A percentile compares a stretch with the other conserved stretches of the same genome.
phyloP scores from a whole-genome alignment of 495 filamentous ascomycete genomes.

The Lasiosphaeris hirsuta region DNA sequence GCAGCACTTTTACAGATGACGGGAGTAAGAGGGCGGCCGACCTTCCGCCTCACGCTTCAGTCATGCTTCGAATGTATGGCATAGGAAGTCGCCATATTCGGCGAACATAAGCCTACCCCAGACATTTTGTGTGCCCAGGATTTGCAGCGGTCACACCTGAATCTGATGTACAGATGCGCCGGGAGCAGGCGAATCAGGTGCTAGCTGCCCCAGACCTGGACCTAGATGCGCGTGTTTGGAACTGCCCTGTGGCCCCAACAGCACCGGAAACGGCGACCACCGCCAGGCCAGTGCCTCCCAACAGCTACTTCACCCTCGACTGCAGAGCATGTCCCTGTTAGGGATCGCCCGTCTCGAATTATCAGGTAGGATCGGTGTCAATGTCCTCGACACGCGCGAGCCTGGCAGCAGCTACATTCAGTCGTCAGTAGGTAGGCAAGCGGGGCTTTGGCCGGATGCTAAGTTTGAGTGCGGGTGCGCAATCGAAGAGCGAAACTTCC shows the following conservation, averaged over 20 bases:
- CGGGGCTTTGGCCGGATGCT: too few relatives aligned
- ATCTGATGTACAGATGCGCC: slow-evolving; percentile 19
- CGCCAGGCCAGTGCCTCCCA: too few relatives aligned
- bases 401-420: background rate
- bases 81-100: background rate
- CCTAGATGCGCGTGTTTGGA: slow-evolving; percentile 3
- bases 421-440: too few relatives aligned
- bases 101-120: slow-evolving; percentile 2
- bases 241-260: background rate
- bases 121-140: slow-evolving; percentile 14
- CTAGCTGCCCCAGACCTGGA: background rate
- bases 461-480: too few relatives aligned
- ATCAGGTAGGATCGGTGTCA: background rate
- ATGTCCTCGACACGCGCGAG: background rate
- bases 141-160: slow-evolving; percentile 14
- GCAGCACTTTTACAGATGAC: too few relatives aligned
- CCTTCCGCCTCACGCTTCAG: too few relatives aligned
- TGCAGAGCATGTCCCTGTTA: background rate
- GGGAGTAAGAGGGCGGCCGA: too few relatives aligned
- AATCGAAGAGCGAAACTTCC: too few relatives aligned
- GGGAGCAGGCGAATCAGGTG: slow-evolving; percentile 16
- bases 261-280: too few relatives aligned
- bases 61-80: background rate
- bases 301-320: background rate
- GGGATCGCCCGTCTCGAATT: background rate